Conservation (phyloP, 805 yeast genomes). For the Pichia eremophila region DNA sequence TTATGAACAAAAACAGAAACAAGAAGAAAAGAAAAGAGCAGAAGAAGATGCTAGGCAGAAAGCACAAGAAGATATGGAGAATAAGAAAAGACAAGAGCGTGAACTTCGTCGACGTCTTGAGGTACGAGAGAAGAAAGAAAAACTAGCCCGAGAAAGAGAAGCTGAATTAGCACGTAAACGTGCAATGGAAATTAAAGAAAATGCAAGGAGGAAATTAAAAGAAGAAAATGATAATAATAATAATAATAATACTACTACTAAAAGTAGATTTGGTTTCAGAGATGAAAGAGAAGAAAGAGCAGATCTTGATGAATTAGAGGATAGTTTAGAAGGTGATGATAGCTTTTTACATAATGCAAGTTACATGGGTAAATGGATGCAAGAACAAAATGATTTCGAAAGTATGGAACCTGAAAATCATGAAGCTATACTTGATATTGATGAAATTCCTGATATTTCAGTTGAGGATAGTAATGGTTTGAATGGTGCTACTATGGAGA, state of each 20-base stretch:
- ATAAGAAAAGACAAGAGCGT: not conserved
- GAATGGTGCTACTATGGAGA: not conserved
- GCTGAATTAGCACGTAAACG: constrained; percentile 3
- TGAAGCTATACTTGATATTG: no score
- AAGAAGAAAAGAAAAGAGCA: not conserved
- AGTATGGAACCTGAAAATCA: no score
- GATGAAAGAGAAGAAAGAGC: not conserved
- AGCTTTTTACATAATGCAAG: not conserved
- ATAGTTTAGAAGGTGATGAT: not conserved
- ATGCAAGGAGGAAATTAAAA: constrained; percentile 1
- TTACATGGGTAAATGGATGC: not conserved
- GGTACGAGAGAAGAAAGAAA: not conserved
- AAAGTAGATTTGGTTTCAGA: not conserved
- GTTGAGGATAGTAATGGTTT: not conserved
- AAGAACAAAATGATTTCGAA: not conserved
- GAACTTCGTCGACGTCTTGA: constrained; percentile 2
- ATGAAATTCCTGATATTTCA: no score
- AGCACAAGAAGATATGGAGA: not conserved
- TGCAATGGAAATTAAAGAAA: constrained; percentile 3
- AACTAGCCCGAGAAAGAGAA: constrained; percentile 1
- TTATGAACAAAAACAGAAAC: not conserved
- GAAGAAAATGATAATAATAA: not conserved
- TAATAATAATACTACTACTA: no score
- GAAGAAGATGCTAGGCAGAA: not conserved
- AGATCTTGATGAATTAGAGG: not conserved